Conservation (phyloP, 1,139 yeast genomes). For the Kluyveromyces marxianus region DNA sequence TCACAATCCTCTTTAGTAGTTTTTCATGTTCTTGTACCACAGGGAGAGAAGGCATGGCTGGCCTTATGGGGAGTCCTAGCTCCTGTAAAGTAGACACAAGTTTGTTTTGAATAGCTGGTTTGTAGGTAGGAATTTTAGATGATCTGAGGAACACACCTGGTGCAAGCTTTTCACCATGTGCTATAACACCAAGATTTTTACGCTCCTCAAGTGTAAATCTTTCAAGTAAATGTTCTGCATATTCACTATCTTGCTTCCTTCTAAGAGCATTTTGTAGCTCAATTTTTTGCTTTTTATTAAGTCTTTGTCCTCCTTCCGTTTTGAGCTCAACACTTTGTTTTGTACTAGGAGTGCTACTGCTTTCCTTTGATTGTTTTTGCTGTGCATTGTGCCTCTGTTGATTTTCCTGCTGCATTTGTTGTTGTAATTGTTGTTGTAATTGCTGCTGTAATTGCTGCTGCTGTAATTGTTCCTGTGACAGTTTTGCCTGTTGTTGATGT, state of each 20-base stretch:
- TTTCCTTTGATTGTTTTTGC: not conserved
- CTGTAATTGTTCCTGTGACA: constrained; percentile 11
- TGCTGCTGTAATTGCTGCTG: constrained; percentile 26
- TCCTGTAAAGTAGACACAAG: constrained; percentile 71
- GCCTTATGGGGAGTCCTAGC: constrained; percentile 66
- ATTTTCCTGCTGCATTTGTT: constrained; percentile 22
- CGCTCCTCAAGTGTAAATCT: constrained; percentile 72
- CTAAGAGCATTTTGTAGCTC: constrained; percentile 28
- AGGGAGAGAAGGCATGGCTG: constrained; percentile 80
- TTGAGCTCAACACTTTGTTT: constrained; percentile 21
- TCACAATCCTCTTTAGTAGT: constrained; percentile 61
- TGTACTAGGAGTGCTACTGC: not conserved
- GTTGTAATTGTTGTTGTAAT: constrained; percentile 28
- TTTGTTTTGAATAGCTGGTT: constrained; percentile 69
- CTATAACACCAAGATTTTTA: constrained; percentile 75
- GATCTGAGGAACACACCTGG: constrained; percentile 66
- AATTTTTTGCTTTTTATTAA: constrained; percentile 30
- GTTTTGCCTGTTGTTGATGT: constrained; percentile 39
- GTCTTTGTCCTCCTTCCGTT: constrained; percentile 15
- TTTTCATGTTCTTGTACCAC: constrained; percentile 78
- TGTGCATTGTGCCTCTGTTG: not conserved
- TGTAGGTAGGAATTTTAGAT: constrained; percentile 50
- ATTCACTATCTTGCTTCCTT: constrained; percentile 27
- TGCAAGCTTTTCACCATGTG: constrained; percentile 69
- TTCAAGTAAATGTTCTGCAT: constrained; percentile 35